phyloP scores from a whole-genome alignment of 805 yeast genomes.

The Yarrowia hollandica region DNA sequence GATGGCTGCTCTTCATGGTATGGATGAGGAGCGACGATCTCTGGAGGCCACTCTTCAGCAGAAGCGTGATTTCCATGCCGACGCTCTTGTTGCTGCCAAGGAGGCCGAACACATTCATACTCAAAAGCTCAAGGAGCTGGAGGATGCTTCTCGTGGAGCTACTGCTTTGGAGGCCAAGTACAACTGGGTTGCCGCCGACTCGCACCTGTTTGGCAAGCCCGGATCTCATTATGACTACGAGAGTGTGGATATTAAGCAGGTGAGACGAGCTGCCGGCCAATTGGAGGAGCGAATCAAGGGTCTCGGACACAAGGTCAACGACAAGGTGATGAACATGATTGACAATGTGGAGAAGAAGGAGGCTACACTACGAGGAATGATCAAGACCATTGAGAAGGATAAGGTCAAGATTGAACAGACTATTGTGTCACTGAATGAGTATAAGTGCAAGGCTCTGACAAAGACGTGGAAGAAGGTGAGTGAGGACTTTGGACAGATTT shows the following conservation, averaged over 20 bases:
- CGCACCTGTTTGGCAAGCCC: constrained; percentile 44
- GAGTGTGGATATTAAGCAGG: constrained; percentile 50
- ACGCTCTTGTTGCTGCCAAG: constrained; percentile 34
- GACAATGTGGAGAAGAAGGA: constrained; percentile 92
- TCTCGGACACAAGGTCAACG: constrained; percentile 78
- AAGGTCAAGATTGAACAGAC: constrained; percentile 88
- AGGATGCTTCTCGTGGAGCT: constrained; percentile 31
- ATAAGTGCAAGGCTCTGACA: constrained; percentile 77
- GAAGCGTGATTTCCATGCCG: constrained; percentile 35
- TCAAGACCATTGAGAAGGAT: constrained; percentile 83
- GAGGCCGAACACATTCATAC: constrained; percentile 35
- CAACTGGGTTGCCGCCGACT: constrained; percentile 73
- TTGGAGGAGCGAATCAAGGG: constrained; percentile 61
- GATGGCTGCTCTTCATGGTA: constrained; percentile 59
- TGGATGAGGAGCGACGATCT: constrained; percentile 75
- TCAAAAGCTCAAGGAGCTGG: constrained; percentile 39
- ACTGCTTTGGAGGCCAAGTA: constrained; percentile 50
- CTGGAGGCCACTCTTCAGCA: constrained; percentile 36
- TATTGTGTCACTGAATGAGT: constrained; percentile 75
- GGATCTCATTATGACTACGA: constrained; percentile 41
- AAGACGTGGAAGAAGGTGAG: constrained; percentile 87
- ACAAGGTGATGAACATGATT: constrained; percentile 85
- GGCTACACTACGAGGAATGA: constrained; percentile 69
- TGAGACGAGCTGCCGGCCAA: constrained; percentile 56
- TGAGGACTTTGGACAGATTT: constrained; percentile 84